phyloP scores from a whole-genome alignment of 108 stramenopile genomes.

The Fragilariopsis cylindrus region DNA sequence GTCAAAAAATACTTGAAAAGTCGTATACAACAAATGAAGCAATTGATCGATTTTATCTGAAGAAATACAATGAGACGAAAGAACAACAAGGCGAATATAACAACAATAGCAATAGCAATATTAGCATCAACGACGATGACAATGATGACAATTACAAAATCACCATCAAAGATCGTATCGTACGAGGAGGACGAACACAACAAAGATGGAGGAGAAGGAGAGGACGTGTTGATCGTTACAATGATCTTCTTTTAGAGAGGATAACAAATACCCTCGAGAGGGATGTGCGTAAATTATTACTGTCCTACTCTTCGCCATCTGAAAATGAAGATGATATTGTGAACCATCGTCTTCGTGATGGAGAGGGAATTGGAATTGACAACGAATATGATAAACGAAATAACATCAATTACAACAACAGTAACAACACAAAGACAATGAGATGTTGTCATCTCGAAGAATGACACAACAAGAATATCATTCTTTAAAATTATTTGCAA shows the following conservation, averaged over 20 bases:
- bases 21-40: constrained; percentile 77
- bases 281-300: constrained; percentile 24
- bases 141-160: background rate
- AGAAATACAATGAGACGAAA: background rate
- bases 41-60: constrained; percentile 68
- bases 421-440: background rate
- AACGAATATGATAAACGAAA: background rate
- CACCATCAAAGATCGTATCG: no score
- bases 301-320: background rate
- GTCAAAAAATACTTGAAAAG: constrained; percentile 85
- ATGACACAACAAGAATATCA: constrained; percentile 23
- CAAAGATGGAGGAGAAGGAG: constrained; percentile 11
- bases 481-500: constrained; percentile 12
- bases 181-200: background rate
- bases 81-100: background rate
- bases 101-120: background rate
- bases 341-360: no score
- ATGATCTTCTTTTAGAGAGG: constrained; percentile 2
- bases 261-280: constrained; percentile 15
- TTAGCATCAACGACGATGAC: background rate
- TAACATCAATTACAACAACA: background rate
- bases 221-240: constrained; percentile 10
- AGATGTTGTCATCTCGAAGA: constrained; percentile 12
- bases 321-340: background rate
- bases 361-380: no score